Conservation (phyloP, 2,329 filamentous ascomycete genomes). For the Fusarium avenaceum region DNA sequence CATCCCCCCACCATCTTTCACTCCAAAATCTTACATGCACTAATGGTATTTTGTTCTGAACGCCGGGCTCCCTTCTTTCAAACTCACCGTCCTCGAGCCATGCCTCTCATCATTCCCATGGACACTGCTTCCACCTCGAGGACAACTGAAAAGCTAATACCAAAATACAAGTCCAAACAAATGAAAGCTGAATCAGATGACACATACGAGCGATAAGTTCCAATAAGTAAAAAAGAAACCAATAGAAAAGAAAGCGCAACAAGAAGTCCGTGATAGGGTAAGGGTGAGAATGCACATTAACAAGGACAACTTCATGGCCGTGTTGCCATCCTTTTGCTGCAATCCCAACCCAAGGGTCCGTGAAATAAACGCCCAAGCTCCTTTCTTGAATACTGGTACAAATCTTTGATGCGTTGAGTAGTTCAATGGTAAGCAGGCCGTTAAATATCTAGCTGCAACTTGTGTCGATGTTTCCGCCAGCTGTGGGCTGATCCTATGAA, state of each 20-base stretch:
- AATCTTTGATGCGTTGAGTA: slow-evolving; percentile 46
- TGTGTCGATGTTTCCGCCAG: slow-evolving; percentile 30
- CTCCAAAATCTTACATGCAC: slow-evolving; percentile 49
- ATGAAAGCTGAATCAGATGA: slow-evolving; percentile 37
- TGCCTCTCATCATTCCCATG: slow-evolving; percentile 20
- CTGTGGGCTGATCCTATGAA: slow-evolving; percentile 50
- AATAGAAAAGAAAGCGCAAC: slow-evolving; percentile 18
- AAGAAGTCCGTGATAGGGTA: slow-evolving; percentile 32
- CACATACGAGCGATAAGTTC: slow-evolving; percentile 33
- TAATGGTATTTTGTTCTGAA: slow-evolving; percentile 50
- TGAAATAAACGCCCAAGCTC: slow-evolving; percentile 46
- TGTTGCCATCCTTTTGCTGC: slow-evolving; percentile 35
- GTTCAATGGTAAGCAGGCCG: slow-evolving; percentile 33
- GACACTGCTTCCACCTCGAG: slow-evolving; percentile 23
- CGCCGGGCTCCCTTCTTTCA: slow-evolving; percentile 45
- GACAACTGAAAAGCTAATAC: slow-evolving; percentile 36
- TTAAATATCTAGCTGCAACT: slow-evolving; percentile 26
- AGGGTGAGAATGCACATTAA: slow-evolving; percentile 34
- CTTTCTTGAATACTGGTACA: slow-evolving; percentile 44
- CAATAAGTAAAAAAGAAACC: slow-evolving; percentile 27
- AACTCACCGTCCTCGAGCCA: slow-evolving; percentile 26
- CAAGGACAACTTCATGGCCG: slow-evolving; percentile 24
- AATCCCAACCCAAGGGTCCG: slow-evolving; percentile 39
- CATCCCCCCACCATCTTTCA: slow-evolving; percentile 23
- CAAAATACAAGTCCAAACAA: slow-evolving; percentile 42